phyloP scores from a whole-genome alignment of 1,284 basidiomycete genomes.

The Boletus semigastroideus region DNA sequence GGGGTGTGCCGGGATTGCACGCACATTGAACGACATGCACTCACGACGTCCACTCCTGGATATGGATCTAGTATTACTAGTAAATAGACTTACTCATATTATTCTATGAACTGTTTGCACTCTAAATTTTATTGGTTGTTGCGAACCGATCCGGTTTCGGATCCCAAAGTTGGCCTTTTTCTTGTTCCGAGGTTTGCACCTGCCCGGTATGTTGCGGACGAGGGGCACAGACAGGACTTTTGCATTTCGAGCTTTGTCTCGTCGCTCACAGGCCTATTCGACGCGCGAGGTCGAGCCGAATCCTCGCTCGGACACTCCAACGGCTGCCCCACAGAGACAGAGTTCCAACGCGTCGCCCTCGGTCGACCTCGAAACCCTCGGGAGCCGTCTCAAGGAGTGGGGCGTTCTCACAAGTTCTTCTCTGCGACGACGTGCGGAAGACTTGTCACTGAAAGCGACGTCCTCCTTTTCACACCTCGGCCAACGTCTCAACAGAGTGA shows the following conservation, averaged over 20 bases:
- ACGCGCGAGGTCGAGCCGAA: conserved; percentile 2
- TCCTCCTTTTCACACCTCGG: conserved; percentile 72
- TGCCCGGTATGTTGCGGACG: conserved; percentile 19
- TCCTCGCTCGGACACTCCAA: background rate
- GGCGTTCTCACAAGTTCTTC: conserved; percentile 45
- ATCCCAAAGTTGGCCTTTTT: too few species aligned
- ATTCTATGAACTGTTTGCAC: conserved; percentile 2
- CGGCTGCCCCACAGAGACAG: background rate
- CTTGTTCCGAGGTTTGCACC: background rate
- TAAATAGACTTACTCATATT: conserved; percentile 23
- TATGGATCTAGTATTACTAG: conserved; percentile 7
- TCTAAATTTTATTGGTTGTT: background rate
- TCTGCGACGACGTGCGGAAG: conserved; percentile 55
- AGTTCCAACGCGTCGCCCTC: background rate
- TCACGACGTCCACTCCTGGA: background rate
- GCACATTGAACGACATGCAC: conserved; percentile 8
- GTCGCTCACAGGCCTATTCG: conserved; percentile 7
- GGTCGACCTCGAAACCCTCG: conserved; percentile 28
- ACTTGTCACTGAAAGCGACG: conserved; percentile 54
- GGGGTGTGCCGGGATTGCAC: background rate
- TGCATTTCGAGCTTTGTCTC: conserved; percentile 8
- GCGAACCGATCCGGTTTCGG: too few species aligned
- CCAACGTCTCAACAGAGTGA: conserved; percentile 77
- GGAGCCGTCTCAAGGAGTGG: conserved; percentile 50
- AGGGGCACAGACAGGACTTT: conserved; percentile 1